A percentile compares a stretch with the other conserved stretches of the same genome.
Conservation (phyloP, 306 rosid genomes). For the Ammopiptanthus mongolicus region DNA sequence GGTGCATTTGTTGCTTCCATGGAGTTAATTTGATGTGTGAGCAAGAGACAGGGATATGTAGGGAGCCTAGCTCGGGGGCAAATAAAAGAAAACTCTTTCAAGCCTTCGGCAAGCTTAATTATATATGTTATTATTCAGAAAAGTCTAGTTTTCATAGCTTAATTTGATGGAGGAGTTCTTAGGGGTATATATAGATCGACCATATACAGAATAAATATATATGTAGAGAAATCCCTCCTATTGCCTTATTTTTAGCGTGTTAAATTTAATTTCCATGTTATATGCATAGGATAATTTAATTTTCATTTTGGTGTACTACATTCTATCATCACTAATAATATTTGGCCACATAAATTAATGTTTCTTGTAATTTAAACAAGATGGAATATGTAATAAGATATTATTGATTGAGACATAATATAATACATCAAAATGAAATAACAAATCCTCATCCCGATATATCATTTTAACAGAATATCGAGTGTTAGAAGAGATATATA, state of each 20-base stretch:
- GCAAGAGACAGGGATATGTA: neutral
- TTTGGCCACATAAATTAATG: no score
- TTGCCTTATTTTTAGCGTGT: neutral
- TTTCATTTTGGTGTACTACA: no score
- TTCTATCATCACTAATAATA: no score
- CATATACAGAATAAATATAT: neutral
- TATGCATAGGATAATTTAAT: no score
- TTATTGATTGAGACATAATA: no score
- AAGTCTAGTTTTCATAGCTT: neutral
- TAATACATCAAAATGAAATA: no score
- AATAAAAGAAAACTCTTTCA: neutral
- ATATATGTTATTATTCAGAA: neutral
- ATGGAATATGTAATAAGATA: no score
- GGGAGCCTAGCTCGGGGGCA: neutral
- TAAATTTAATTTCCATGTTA: neutral
- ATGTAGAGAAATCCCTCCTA: neutral
- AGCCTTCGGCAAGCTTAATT: neutral
- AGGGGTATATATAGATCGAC: neutral
- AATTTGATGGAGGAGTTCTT: neutral
- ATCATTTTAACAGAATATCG: neutral
- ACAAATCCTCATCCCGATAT: no score
- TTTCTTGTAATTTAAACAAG: no score
- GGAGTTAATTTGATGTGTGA: neutral
- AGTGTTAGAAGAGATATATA: no score
- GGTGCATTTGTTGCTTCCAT: conserved; percentile 20